A percentile compares a stretch with the other conserved stretches of the same genome.
Conservation (phyloP, 106 monocot species). For the Dioscorea zingiberensis region DNA sequence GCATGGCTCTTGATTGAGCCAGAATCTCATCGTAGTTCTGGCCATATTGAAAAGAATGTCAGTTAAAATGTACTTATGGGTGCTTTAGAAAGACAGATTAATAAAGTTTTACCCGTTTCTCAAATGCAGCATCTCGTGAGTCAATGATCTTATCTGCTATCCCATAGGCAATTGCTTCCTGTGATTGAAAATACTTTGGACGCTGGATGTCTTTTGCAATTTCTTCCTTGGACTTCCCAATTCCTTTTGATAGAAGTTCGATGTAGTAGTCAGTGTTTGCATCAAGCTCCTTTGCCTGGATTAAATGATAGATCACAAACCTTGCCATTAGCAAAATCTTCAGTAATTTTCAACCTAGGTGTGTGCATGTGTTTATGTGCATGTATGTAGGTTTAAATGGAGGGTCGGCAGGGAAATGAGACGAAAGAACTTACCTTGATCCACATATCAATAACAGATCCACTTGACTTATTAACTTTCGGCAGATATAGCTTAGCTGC, state of each 20-base stretch:
- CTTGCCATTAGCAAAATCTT: too few relatives aligned
- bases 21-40: slow-evolving; percentile 71
- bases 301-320: not conserved
- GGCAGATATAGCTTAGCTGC: slow-evolving; percentile 92
- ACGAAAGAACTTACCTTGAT: slow-evolving; percentile 55
- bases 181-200: slow-evolving; percentile 71
- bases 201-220: slow-evolving; percentile 72
- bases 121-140: slow-evolving; percentile 57
- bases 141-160: slow-evolving; percentile 80
- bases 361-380: too few relatives aligned
- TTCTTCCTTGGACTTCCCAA: slow-evolving; percentile 85
- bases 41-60: not conserved
- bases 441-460: slow-evolving; percentile 95
- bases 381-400: not conserved
- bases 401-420: not conserved
- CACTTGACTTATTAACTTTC: slow-evolving; percentile 84
- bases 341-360: too few relatives aligned
- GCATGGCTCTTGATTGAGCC: slow-evolving; percentile 76
- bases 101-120: slow-evolving; percentile 51
- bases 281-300: slow-evolving; percentile 89
- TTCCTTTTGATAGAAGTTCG: slow-evolving; percentile 70
- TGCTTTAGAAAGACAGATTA: too few relatives aligned
- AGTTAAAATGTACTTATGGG: too few relatives aligned
- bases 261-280: slow-evolving; percentile 89
- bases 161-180: slow-evolving; percentile 93